Percentiles rank a stretch among this genome's conserved stretches.
Conservation (phyloP, 768 basidiomycete genomes). For the Dentipellis sp. region DNA sequence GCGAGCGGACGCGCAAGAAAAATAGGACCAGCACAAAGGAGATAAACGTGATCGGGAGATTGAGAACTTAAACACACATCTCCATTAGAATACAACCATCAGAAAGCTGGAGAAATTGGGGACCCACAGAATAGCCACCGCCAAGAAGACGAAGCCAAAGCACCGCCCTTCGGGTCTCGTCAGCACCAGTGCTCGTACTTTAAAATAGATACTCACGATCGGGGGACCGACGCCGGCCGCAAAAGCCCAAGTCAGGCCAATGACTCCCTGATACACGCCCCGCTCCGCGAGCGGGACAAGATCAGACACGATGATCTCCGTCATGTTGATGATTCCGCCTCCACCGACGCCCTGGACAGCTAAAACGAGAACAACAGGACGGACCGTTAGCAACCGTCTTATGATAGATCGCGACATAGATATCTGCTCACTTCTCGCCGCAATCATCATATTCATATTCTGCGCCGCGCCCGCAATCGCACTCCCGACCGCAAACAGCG, state of each 20-base stretch:
- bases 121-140: background rate
- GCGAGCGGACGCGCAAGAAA: slow-evolving; percentile 23
- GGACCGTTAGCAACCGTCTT: background rate
- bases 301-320: slow-evolving; percentile 21
- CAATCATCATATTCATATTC: slow-evolving; percentile 23
- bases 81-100: too few relatives aligned
- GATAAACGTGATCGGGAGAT: slow-evolving; percentile 27
- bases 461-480: slow-evolving; percentile 25
- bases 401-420: background rate
- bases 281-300: slow-evolving; percentile 24
- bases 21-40: slow-evolving; percentile 17
- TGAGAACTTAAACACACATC: slow-evolving; percentile 15
- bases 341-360: slow-evolving; percentile 19
- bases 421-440: slow-evolving; percentile 14
- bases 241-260: background rate
- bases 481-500: slow-evolving; percentile 21
- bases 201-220: background rate
- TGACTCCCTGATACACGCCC: slow-evolving; percentile 6
- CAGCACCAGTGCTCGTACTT: background rate
- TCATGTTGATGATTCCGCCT: slow-evolving; percentile 17
- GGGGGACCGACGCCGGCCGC: slow-evolving; percentile 18
- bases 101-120: background rate
- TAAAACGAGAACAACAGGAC: background rate
- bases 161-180: background rate
- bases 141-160: slow-evolving; percentile 1